Conservation (phyloP, 2,329 filamentous ascomycete genomes). For the Huntiella savannae region DNA sequence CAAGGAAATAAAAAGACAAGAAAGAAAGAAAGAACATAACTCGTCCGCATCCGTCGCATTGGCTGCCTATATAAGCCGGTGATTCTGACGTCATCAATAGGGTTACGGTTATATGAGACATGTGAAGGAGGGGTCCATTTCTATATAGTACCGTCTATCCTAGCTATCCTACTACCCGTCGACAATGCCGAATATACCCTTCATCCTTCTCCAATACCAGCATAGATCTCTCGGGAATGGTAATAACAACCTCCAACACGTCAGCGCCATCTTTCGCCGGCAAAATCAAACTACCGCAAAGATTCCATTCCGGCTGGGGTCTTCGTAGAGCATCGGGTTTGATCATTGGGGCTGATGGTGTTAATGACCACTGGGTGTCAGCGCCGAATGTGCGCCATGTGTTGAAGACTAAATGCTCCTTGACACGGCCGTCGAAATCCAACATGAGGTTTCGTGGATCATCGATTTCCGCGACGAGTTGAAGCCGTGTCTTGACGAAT, state of each 20-base stretch:
- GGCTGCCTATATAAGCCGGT: too few species aligned
- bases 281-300: slow-evolving; percentile 18
- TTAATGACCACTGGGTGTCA: slow-evolving; percentile 21
- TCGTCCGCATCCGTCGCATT: too few species aligned
- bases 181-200: slow-evolving; percentile 17
- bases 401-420: slow-evolving; percentile 24
- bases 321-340: slow-evolving; percentile 18
- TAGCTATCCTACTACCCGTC: slow-evolving; percentile 13
- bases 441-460: slow-evolving; percentile 24
- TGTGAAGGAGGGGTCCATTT: neutral
- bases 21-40: too few species aligned
- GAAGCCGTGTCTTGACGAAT: slow-evolving; percentile 21
- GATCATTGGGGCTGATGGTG: slow-evolving; percentile 12
- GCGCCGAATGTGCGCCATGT: slow-evolving; percentile 27
- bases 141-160: neutral
- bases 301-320: slow-evolving; percentile 16
- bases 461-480: slow-evolving; percentile 19
- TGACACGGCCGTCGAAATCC: slow-evolving; percentile 22
- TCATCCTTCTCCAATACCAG: slow-evolving; percentile 14
- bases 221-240: slow-evolving; percentile 18
- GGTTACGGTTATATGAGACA: too few species aligned
- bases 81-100: too few species aligned
- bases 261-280: slow-evolving; percentile 15
- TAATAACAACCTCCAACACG: slow-evolving; percentile 18
- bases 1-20: neutral